These are phyloP conservation scores for Marasmius oreades DNA, from an alignment of 1,284 basidiomycete genomes.

Conservation along the genomic window DNA sequence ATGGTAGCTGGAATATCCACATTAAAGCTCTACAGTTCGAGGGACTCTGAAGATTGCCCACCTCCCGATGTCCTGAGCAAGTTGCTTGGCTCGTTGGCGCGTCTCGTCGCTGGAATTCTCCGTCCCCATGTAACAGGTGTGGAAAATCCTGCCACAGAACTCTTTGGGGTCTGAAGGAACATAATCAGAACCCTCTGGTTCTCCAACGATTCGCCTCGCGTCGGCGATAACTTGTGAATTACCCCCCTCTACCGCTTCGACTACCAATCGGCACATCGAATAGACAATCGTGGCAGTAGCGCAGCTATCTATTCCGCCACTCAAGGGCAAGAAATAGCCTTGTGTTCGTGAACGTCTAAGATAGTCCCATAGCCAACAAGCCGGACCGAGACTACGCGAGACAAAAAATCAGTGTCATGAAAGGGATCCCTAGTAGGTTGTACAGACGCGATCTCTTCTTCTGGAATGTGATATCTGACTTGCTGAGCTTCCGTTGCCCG, in stretches of 20 bases:
- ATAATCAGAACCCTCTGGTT: slow-evolving; percentile 77
- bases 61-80: slow-evolving; percentile 89
- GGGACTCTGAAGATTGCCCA: slow-evolving; percentile 27
- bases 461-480: slow-evolving; percentile 81
- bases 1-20: slow-evolving; percentile 67
- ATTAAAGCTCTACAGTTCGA: neutral
- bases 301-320: slow-evolving; percentile 96
- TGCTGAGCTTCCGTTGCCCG: slow-evolving; percentile 43
- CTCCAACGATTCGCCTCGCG: slow-evolving; percentile 85
- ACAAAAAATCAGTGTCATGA: slow-evolving; percentile 10
- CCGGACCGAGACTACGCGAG: slow-evolving; percentile 78
- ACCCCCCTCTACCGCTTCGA: slow-evolving; percentile 67
- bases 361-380: slow-evolving; percentile 99
- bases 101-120: slow-evolving; percentile 93
- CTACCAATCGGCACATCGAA: slow-evolving; percentile 93
- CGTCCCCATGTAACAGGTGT: slow-evolving; percentile 99
- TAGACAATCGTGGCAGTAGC: slow-evolving; percentile 94
- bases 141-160: slow-evolving; percentile 86
- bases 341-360: slow-evolving; percentile 90
- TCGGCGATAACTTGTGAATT: slow-evolving; percentile 89
- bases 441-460: slow-evolving; percentile 96
- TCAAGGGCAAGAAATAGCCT: slow-evolving; percentile 95
- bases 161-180: slow-evolving; percentile 84
- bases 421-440: neutral
- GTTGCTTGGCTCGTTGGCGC: slow-evolving; percentile 78